Percentiles rank a stretch among this genome's conserved stretches.
Conservation (phyloP, 306 rosid genomes). For the Argentina anserina region DNA sequence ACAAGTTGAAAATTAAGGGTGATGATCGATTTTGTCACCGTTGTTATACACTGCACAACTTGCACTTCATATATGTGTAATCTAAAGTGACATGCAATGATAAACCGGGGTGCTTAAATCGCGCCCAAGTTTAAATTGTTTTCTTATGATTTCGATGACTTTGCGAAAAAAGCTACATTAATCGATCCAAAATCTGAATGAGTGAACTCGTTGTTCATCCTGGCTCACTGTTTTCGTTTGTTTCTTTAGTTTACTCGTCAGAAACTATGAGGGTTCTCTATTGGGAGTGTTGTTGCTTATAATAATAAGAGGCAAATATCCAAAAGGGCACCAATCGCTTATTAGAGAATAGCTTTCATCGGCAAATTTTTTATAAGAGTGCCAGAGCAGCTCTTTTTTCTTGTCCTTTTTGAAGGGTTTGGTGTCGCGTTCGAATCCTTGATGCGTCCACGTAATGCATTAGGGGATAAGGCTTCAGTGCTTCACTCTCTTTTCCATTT, state of each 20-base stretch:
- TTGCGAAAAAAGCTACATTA: not conserved
- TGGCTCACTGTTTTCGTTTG: not conserved
- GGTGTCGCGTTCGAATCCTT: slow-evolving; percentile 2
- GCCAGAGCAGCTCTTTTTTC: not conserved
- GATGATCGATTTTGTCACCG: not conserved
- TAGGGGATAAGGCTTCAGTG: slow-evolving; percentile 2
- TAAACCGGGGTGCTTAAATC: no score
- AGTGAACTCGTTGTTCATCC: not conserved
- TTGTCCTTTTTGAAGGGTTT: slow-evolving; percentile 4
- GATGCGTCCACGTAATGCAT: slow-evolving; percentile 1
- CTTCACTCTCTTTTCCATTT: not conserved
- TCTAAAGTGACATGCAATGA: no score
- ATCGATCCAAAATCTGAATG: not conserved
- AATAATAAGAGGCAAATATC: not conserved
- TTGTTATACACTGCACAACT: no score
- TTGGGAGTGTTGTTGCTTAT: not conserved
- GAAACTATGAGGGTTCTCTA: not conserved
- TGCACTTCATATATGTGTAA: no score
- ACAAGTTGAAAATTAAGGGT: not conserved
- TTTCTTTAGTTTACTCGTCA: not conserved
- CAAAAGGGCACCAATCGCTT: not conserved
- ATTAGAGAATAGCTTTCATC: no score
- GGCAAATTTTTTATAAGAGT: no score
- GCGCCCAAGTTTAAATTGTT: no score
- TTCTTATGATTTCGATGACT: no score